phyloP scores from a whole-genome alignment of 495 filamentous ascomycete species.

The Daldinia loculata region DNA sequence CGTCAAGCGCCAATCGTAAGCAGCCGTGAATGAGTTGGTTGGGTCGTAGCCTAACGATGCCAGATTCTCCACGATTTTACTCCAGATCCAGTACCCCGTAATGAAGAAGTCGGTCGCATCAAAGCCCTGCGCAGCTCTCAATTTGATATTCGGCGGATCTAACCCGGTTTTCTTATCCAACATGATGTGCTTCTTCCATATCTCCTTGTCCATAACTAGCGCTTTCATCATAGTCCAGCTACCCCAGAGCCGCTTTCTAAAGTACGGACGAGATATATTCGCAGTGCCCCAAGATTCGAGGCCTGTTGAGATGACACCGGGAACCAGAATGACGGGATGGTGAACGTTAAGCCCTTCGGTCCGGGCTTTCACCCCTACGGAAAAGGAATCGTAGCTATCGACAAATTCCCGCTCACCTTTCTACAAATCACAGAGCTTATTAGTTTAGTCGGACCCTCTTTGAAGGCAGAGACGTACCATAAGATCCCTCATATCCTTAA shows the following conservation, averaged over 20 bases:
- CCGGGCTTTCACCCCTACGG: conserved; percentile 82
- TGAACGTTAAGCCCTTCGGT: conserved; percentile 83
- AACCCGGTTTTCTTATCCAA: conserved; percentile 89
- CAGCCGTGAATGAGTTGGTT: conserved; percentile 92
- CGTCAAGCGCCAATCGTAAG: conserved; percentile 97
- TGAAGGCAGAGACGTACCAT: conserved; percentile 62
- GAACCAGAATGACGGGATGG: conserved; percentile 95
- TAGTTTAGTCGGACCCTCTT: conserved; percentile 15
- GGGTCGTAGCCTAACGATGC: conserved; percentile 96
- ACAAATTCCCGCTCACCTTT: conserved; percentile 86
- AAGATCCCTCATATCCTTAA: conserved; percentile 83
- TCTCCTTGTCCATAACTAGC: conserved; percentile 88
- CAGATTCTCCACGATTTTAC: conserved; percentile 95
- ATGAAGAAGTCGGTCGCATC: conserved; percentile 98
- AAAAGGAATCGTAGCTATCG: conserved; percentile 87
- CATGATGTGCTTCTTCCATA: conserved; percentile 97
- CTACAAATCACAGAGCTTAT: conserved; percentile 48
- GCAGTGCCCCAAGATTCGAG: conserved; percentile 96
- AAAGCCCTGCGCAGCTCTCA: conserved; percentile 95
- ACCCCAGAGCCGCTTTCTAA: conserved; percentile 92
- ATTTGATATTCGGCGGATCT: conserved; percentile 90
- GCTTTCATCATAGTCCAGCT: conserved; percentile 99
- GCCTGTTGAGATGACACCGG: conserved; percentile 96
- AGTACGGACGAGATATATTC: conserved; percentile 82
- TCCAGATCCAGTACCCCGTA: conserved; percentile 97